These are phyloP conservation scores for Erigeron philadelphicus DNA, from an alignment of 140 eudicot genomes.

Conservation along the genomic window DNA sequence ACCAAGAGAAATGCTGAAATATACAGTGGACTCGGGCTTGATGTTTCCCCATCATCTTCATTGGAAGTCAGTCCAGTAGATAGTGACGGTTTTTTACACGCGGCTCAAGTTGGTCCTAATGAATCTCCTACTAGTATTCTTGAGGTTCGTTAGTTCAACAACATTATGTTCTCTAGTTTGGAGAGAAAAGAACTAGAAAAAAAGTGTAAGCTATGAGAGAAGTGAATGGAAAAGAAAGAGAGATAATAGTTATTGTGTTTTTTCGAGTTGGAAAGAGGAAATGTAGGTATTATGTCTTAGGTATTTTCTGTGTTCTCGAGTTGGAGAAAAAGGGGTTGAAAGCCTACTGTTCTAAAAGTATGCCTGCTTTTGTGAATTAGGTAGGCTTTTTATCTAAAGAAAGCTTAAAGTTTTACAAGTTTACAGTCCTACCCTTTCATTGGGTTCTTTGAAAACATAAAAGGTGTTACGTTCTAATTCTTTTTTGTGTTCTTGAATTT, in stretches of 20 bases:
- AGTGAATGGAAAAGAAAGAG: background rate
- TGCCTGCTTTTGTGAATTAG: background rate
- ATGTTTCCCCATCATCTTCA: conserved; percentile 82
- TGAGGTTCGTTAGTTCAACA: conserved; percentile 44
- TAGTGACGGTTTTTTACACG: conserved; percentile 48
- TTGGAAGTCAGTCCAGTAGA: conserved; percentile 54
- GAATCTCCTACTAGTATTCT: conserved; percentile 85
- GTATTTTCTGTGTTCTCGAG: background rate
- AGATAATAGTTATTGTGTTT: background rate
- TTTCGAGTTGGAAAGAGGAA: background rate
- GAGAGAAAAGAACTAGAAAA: background rate
- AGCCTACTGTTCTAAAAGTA: background rate
- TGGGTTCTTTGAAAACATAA: background rate
- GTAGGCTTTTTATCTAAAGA: background rate
- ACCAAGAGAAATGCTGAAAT: conserved; percentile 69
- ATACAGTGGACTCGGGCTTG: conserved; percentile 97
- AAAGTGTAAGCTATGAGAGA: background rate
- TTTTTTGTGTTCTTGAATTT: background rate
- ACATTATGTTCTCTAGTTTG: background rate
- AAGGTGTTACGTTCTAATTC: background rate
- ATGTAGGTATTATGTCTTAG: background rate
- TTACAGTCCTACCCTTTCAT: background rate
- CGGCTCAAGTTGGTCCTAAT: conserved; percentile 28
- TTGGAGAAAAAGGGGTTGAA: background rate
- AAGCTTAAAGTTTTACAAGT: background rate